Evolutionary conservation across 495 filamentous ascomycete genomes (phyloP).

Genomic region (Neurospora terricola): DNA sequence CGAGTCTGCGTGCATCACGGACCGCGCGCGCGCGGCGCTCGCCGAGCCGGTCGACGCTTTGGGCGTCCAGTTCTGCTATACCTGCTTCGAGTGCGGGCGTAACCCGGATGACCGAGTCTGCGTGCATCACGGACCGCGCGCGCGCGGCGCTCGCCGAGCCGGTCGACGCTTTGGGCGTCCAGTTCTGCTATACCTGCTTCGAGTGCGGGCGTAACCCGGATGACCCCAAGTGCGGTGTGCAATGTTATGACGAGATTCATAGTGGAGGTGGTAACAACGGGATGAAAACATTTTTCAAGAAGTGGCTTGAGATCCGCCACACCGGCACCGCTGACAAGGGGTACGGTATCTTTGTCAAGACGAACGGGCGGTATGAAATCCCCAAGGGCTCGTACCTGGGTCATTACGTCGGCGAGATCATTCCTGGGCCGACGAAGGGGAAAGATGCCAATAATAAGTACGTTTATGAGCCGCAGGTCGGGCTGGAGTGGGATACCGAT

Average conservation of each 20-base stretch:
- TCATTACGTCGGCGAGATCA: constrained; percentile 4
- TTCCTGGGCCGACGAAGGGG: background rate
- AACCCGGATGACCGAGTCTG: background rate
- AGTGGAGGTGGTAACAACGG: background rate
- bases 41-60: background rate
- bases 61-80: background rate
- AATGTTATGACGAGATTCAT: background rate
- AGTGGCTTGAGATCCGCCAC: constrained; percentile 1
- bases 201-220: background rate
- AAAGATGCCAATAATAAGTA: background rate
- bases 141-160: background rate
- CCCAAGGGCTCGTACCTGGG: background rate
- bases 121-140: background rate
- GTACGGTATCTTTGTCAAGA: constrained; percentile 1
- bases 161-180: background rate
- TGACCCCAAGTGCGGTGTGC: background rate
- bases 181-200: background rate
- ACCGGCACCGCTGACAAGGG: background rate
- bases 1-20: background rate
- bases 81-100: background rate
- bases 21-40: background rate
- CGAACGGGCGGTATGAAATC: background rate
- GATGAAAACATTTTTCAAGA: background rate
- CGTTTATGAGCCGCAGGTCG: background rate
- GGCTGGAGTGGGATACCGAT: background rate